phyloP scores from a whole-genome alignment of 441 rosid species.

The Breynia disticha region DNA sequence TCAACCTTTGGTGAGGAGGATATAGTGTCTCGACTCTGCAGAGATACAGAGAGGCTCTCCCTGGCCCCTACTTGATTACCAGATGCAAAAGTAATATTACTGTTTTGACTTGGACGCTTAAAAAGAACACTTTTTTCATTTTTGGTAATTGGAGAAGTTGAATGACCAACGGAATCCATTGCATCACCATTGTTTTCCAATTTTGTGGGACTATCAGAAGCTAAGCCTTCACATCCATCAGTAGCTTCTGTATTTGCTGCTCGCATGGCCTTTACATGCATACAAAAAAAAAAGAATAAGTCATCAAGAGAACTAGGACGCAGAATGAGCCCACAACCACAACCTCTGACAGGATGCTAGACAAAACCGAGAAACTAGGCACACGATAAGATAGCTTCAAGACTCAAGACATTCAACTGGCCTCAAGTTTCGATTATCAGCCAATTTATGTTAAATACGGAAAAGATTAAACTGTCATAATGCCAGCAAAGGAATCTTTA shows the following conservation, averaged over 20 bases:
- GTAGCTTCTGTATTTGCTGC: slow-evolving; percentile 25
- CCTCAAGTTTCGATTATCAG: no score
- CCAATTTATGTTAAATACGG: no score
- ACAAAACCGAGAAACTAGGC: no score
- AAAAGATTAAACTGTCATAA: no score
- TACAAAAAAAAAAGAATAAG: neutral
- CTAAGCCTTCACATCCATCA: slow-evolving; percentile 21
- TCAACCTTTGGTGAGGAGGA: slow-evolving; percentile 32
- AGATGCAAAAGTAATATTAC: slow-evolving; percentile 14
- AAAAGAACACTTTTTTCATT: slow-evolving; percentile 12
- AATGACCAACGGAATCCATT: slow-evolving; percentile 5
- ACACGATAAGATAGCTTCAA: no score
- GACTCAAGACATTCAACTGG: no score
- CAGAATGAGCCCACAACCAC: neutral
- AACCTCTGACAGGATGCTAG: no score
- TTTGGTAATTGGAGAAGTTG: slow-evolving; percentile 10
- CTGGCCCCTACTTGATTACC: neutral
- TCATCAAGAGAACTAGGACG: neutral
- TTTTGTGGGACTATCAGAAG: slow-evolving; percentile 14
- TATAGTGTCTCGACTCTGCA: slow-evolving; percentile 20
- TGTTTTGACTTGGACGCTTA: slow-evolving; percentile 16
- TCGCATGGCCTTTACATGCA: slow-evolving; percentile 22
- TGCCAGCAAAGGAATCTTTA: no score
- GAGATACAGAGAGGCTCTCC: slow-evolving; percentile 14
- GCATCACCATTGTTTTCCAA: slow-evolving; percentile 14